Conservation (phyloP, 352 stramenopile species). For the Aphanomyces stellatus region DNA sequence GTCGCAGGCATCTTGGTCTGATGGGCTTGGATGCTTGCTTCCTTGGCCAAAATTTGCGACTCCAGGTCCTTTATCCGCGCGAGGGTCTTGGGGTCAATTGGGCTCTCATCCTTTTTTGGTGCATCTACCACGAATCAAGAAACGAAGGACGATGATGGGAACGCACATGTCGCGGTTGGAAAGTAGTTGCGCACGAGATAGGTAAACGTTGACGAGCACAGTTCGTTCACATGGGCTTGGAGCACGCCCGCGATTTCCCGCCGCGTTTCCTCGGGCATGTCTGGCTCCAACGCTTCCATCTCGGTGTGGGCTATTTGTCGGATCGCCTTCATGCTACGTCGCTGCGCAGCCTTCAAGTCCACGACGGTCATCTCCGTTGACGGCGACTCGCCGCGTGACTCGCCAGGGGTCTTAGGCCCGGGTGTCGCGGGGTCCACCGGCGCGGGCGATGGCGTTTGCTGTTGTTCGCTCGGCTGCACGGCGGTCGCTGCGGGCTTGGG, state of each 20-base stretch:
- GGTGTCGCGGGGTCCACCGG: neutral
- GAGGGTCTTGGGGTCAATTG: constrained; percentile 4
- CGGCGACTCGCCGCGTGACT: too few relatives aligned
- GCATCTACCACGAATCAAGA: neutral
- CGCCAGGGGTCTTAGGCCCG: too few relatives aligned
- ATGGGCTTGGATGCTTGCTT: constrained; percentile 11
- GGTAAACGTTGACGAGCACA: constrained; percentile 12
- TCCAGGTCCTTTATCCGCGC: constrained; percentile 9
- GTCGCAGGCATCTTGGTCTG: neutral
- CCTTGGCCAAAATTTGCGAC: neutral
- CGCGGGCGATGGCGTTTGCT: neutral
- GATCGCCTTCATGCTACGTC: neutral
- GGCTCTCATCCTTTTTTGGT: neutral
- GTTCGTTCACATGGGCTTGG: constrained; percentile 17
- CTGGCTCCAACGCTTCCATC: neutral
- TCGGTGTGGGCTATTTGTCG: neutral
- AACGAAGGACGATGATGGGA: neutral
- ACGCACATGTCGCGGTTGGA: neutral
- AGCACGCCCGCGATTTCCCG: constrained; percentile 4
- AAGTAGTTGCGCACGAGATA: constrained; percentile 15
- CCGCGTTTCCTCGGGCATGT: neutral
- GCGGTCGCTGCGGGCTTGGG: too few relatives aligned
- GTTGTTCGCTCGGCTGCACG: neutral
- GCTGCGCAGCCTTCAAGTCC: constrained; percentile 11
- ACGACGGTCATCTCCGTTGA: neutral